A percentile compares a stretch with the other conserved stretches of the same genome.
These are phyloP conservation scores for Corchorus olitorius DNA, from an alignment of 345 rosid species.

Conservation along the genomic window DNA sequence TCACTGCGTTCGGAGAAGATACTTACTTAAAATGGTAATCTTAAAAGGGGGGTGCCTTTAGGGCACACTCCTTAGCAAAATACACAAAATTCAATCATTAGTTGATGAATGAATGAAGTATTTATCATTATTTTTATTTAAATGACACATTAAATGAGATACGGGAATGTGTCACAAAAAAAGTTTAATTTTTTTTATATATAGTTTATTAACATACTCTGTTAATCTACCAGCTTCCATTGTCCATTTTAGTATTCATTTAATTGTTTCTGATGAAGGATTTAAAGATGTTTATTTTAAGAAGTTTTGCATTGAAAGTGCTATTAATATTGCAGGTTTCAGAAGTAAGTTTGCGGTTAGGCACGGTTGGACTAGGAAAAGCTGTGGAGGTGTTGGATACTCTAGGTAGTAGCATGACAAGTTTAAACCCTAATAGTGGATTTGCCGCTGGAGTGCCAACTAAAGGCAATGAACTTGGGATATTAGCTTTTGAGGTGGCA, in stretches of 20 bases:
- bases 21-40: too few relatives aligned
- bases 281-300: background rate
- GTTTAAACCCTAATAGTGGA: slow-evolving; percentile 62
- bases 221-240: background rate
- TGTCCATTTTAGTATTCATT: background rate
- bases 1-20: too few relatives aligned
- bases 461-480: slow-evolving; percentile 72
- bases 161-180: background rate
- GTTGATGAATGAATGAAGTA: background rate
- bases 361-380: slow-evolving; percentile 58
- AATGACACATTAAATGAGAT: background rate
- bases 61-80: too few relatives aligned
- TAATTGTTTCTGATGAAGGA: too few relatives aligned
- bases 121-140: background rate
- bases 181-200: background rate
- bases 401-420: slow-evolving; percentile 91
- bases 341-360: slow-evolving; percentile 16
- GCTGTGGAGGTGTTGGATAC: slow-evolving; percentile 89
- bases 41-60: too few relatives aligned
- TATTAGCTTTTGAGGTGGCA: slow-evolving; percentile 90
- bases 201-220: background rate
- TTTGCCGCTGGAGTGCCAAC: slow-evolving; percentile 68
- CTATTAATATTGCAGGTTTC: slow-evolving; percentile 17
- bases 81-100: background rate
- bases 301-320: background rate